Evolutionary conservation across 1,284 basidiomycete genomes (phyloP), one percentile per base, ranked within the genome.

Genomic region (Tremellales sp.): DNA sequence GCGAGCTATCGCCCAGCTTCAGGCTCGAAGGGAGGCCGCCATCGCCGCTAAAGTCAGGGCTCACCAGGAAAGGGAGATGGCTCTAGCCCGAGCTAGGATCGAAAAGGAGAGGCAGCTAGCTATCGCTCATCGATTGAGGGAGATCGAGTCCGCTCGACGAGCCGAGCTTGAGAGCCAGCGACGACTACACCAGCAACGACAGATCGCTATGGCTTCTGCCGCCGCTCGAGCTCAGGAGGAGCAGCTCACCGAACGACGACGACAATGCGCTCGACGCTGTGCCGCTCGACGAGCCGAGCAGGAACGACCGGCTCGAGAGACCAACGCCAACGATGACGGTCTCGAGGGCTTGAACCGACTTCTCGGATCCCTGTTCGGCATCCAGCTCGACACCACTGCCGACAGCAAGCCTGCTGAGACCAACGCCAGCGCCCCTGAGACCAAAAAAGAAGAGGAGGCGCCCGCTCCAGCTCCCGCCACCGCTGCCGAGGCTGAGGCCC

Each of bases 291-390:
- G 43, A n/a, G 19, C 42, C 21, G 41, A 51, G 48, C 19, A 37
- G 19, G 40, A 35, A 29, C 41, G 41, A 42, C 13, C 19, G 13
- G 47, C 44, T 3, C 25, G 40, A 40, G 48, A 40, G 17, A 10
- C 41, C 33, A 21, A 48, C 8, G 13, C 42, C 29, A 54, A 58
- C 31, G n/a, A n/a, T n/a, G n/a, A n/a, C n/a, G n/a, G n/a, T n/a
- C 52, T 60, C 52, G 57, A 57, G 40, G 58, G 58, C 33, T 39
- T 68, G 44, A 68, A 67, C 59, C 50, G 55, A 35, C 40, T 68
- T 11, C 59, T 72, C 36, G 59, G 62, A 26, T 42, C 59, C 2
- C 45, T 72, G 13, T 70, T 70, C 50, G 69, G 68, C 19, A 58
- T 70, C 60, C 60, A 65, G 50, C 23, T 65, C 13, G 52, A 57